phyloP scores from a whole-genome alignment of 202 grass and related monocot species.

The Digitaria exilis region DNA sequence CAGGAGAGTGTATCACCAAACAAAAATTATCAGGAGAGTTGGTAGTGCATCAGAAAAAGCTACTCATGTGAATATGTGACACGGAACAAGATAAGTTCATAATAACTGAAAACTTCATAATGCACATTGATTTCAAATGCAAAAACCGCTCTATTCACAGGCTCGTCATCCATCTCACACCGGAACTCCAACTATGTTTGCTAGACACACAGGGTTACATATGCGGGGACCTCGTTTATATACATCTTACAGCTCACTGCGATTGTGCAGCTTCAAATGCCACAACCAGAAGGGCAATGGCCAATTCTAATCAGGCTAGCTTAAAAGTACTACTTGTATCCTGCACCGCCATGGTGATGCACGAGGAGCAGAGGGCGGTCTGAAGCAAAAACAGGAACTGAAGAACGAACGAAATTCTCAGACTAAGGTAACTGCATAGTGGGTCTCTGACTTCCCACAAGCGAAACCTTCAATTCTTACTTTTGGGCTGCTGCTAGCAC shows the following conservation, averaged over 20 bases:
- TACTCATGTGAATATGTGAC: not conserved
- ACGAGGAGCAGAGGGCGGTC: not conserved
- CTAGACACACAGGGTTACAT: constrained; percentile 2
- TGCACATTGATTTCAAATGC: not conserved
- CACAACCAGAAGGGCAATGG: constrained; percentile 35
- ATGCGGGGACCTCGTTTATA: constrained; percentile 8
- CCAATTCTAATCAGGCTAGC: constrained; percentile 30
- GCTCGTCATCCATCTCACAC: not conserved
- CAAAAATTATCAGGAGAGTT: not conserved
- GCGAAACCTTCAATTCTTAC: constrained; percentile 90
- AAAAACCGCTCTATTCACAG: constrained; percentile 27
- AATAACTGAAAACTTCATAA: not conserved
- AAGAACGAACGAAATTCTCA: constrained; percentile 45
- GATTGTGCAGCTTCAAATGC: constrained; percentile 48
- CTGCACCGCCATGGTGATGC: not conserved
- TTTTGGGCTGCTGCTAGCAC: constrained; percentile 72
- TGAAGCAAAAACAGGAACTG: constrained; percentile 5
- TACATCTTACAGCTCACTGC: constrained; percentile 38
- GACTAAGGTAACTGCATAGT: constrained; percentile 62
- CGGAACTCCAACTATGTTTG: not conserved
- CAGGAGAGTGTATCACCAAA: not conserved
- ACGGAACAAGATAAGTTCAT: not conserved
- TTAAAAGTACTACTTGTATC: constrained; percentile 46
- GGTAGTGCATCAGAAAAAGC: no score
- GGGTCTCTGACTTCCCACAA: constrained; percentile 59